These are phyloP conservation scores for Candida pini DNA, from an alignment of 805 yeast genomes.

Conservation along the genomic window DNA sequence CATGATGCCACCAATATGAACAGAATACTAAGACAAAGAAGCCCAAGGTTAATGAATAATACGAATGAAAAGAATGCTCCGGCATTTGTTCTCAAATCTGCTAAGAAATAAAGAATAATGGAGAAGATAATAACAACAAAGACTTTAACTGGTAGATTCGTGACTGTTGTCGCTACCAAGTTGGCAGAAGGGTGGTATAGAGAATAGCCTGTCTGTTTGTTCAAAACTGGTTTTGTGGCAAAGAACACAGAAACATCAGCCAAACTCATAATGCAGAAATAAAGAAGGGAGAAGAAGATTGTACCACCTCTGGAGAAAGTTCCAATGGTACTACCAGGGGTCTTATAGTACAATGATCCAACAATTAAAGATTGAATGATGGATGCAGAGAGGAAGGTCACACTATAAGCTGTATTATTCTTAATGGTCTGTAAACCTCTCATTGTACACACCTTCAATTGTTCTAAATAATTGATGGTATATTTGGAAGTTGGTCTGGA, in stretches of 20 bases:
- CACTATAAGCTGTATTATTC: constrained; percentile 55
- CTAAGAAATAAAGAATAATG: constrained; percentile 45
- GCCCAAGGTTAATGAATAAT: constrained; percentile 39
- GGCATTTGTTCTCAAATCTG: constrained; percentile 43
- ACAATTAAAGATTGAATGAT: constrained; percentile 53
- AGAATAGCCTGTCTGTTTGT: constrained; percentile 58
- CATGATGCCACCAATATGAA: no score
- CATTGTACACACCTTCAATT: constrained; percentile 44
- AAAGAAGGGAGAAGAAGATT: constrained; percentile 54
- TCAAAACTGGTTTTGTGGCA: constrained; percentile 55
- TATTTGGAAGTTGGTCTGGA: no score
- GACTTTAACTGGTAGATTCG: constrained; percentile 55
- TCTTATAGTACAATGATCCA: constrained; percentile 54
- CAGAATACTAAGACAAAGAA: no score
- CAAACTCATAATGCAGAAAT: constrained; percentile 55
- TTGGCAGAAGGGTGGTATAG: constrained; percentile 62
- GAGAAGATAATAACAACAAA: constrained; percentile 46
- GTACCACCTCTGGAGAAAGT: constrained; percentile 60
- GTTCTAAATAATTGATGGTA: constrained; percentile 40
- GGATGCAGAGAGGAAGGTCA: constrained; percentile 49
- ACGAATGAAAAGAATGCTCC: constrained; percentile 50
- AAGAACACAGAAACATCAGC: constrained; percentile 60
- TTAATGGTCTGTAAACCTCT: constrained; percentile 56
- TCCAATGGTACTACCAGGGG: constrained; percentile 45
- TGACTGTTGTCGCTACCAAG: constrained; percentile 53